Percentiles rank a stretch among this genome's conserved stretches.
Conservation (phyloP, 2,329 filamentous ascomycete species). For the Diaporthe humulicola region DNA sequence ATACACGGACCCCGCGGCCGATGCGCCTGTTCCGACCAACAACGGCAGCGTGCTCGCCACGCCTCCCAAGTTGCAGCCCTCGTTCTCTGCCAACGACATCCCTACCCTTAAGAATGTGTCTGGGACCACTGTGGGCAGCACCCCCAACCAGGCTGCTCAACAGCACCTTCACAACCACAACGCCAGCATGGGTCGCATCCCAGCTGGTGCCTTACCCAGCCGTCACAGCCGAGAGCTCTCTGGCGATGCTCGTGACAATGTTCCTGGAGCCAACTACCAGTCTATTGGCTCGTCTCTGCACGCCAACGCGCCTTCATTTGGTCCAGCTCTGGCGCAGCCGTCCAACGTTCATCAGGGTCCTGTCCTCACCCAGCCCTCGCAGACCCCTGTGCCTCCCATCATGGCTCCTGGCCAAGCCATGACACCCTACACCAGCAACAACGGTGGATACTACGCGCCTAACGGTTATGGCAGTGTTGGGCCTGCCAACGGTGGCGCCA, state of each 20-base stretch:
- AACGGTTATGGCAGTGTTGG: constrained; percentile 46
- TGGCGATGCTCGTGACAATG: constrained; percentile 54
- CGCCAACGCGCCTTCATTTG: constrained; percentile 83
- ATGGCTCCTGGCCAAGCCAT: constrained; percentile 47
- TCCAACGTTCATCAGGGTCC: constrained; percentile 34
- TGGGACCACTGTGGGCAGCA: constrained; percentile 60
- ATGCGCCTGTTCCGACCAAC: constrained; percentile 58
- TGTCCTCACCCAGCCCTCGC: constrained; percentile 23
- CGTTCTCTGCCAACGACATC: constrained; percentile 91
- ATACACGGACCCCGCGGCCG: constrained; percentile 61
- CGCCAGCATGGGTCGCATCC: constrained; percentile 84
- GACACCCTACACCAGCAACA: constrained; percentile 45
- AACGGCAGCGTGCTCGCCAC: constrained; percentile 65
- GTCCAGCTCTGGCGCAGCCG: constrained; percentile 66
- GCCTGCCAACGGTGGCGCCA: constrained; percentile 29
- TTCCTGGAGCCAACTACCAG: constrained; percentile 61
- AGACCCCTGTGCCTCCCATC: constrained; percentile 43
- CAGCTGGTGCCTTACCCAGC: constrained; percentile 72
- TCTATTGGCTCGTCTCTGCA: constrained; percentile 82
- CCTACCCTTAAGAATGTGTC: constrained; percentile 83
- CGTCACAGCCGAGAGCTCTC: constrained; percentile 82
- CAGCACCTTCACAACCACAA: constrained; percentile 83
- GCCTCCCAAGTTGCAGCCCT: constrained; percentile 84
- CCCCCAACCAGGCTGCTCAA: constrained; percentile 72
- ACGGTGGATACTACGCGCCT: constrained; percentile 48